Conservation (phyloP, 352 stramenopile genomes). For the Aphanomyces euteiches region DNA sequence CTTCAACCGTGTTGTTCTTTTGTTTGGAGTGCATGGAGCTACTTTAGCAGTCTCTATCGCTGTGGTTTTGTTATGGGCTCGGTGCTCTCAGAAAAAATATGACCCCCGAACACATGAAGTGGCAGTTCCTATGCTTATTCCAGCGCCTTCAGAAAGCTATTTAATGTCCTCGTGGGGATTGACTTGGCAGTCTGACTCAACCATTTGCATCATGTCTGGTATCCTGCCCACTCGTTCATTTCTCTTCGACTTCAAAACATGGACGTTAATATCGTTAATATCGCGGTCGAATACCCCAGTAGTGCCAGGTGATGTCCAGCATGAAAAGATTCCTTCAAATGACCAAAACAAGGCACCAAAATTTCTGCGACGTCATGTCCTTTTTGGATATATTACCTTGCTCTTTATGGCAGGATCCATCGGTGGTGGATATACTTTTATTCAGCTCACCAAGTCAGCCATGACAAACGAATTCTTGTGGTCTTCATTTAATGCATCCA, state of each 20-base stretch:
- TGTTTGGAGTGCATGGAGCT: neutral
- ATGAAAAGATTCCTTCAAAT: neutral
- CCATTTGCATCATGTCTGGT: slow-evolving; percentile 22
- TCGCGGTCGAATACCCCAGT: neutral
- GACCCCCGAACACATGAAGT: neutral
- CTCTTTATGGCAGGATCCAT: slow-evolving; percentile 22
- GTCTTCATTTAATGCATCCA: slow-evolving; percentile 11
- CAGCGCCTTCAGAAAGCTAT: neutral
- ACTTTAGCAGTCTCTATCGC: neutral
- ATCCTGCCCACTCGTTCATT: neutral
- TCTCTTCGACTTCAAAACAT: slow-evolving; percentile 22
- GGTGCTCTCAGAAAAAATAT: neutral
- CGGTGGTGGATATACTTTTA: slow-evolving; percentile 7
- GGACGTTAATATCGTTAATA: neutral
- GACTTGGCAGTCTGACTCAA: slow-evolving; percentile 6
- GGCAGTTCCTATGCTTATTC: neutral
- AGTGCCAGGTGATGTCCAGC: neutral
- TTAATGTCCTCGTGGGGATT: neutral
- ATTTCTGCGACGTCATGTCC: neutral
- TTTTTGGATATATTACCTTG: neutral
- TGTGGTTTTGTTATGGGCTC: neutral
- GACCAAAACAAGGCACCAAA: neutral
- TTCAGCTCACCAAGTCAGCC: slow-evolving; percentile 11
- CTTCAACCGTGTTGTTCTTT: neutral
- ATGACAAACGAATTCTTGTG: slow-evolving; percentile 29